phyloP scores from a whole-genome alignment of 2,329 filamentous ascomycete species.

The Aspergillus ochraceoroseus region DNA sequence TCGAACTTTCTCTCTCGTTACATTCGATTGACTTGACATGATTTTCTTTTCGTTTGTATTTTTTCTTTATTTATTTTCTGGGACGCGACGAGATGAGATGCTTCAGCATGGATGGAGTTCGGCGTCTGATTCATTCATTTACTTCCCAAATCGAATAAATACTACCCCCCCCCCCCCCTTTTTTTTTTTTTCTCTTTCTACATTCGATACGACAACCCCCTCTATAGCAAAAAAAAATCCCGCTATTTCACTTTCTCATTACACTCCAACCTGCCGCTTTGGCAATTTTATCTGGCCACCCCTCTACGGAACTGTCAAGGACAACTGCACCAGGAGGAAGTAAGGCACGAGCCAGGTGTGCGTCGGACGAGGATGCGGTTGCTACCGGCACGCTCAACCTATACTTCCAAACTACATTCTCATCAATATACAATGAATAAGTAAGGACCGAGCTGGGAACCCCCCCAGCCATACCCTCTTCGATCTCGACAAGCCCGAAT shows the following conservation, averaged over 20 bases:
- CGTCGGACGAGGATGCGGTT: slow-evolving; percentile 2
- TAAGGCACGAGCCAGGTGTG: background rate
- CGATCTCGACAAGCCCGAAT: slow-evolving; percentile 77
- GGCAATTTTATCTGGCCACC: slow-evolving; percentile 3
- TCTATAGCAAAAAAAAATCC: background rate
- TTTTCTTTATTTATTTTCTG: slow-evolving; percentile 1
- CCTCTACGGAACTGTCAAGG: slow-evolving; percentile 2
- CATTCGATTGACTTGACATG: slow-evolving; percentile 11
- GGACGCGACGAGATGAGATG: background rate
- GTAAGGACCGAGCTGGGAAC: slow-evolving; percentile 59
- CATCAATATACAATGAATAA: slow-evolving; percentile 79
- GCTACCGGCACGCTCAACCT: slow-evolving; percentile 36
- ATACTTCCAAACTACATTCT: slow-evolving; percentile 67
- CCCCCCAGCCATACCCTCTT: slow-evolving; percentile 40
- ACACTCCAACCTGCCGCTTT: slow-evolving; percentile 5
- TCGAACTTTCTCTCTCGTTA: slow-evolving; percentile 24
- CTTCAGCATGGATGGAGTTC: slow-evolving; percentile 18
- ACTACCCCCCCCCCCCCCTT: background rate
- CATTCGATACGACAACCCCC: background rate
- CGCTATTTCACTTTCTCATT: slow-evolving; percentile 1
- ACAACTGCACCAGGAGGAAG: slow-evolving; percentile 8
- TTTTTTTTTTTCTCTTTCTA: background rate
- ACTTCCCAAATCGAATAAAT: background rate
- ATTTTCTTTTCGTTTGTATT: slow-evolving; percentile 14
- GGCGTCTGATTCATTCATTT: slow-evolving; percentile 13